These are phyloP conservation scores for maize (Zea mays) DNA, from an alignment of 176 grass and related monocot species.

Conservation along the genomic window Zm-B73-REFERENCE-NAM-5.0 NC_050105.1:25295501-25296000, in stretches of 20 bases:
- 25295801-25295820: not conserved
- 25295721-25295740: conserved; percentile 82
- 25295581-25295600: not conserved
- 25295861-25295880: conserved; percentile 61
- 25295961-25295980: conserved; percentile 68
- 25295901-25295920: conserved; percentile 93
- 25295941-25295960: conserved; percentile 76
- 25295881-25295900: conserved; percentile 84
- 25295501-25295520: not conserved
- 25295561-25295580: not conserved
- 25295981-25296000: conserved; percentile 82
- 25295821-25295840: not conserved
- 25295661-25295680: conserved; percentile 87
- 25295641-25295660: conserved; percentile 82
- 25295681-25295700: conserved; percentile 75
- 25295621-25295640: not conserved
- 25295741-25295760: conserved; percentile 87
- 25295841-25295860: conserved; percentile 12
- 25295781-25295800: not conserved
- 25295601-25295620: conserved; percentile 3
- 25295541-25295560: not conserved
- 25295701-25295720: conserved; percentile 86
- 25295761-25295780: conserved; percentile 76
- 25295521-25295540: not conserved
- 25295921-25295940: conserved; percentile 83